Base-by-base conservation (phyloP, 306 rosid genomes). In the Citrullus amarus region DNA sequence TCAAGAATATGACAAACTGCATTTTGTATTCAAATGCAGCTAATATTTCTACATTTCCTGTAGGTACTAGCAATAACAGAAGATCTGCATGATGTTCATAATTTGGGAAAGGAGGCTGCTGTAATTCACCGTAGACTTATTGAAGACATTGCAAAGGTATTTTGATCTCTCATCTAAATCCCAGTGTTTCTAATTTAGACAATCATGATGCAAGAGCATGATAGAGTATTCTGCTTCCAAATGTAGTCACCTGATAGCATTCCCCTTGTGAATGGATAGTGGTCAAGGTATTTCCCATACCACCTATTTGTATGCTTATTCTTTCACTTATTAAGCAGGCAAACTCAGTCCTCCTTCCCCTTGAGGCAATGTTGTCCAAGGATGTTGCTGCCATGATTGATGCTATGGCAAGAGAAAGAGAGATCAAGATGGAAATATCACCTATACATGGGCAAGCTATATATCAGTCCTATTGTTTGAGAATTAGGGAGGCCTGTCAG, bases 401-500 rank as follows among this genome's bases (percentile, higher is more conserved):
- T 76, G 89, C 96, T 80, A 85, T 93, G 71, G 84, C 87, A 18
- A 85, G 87, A 88, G 98, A 87, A 79, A 88, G 88, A 69, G 97
- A 93, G 82, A 88, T 80, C 80, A 93, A 87, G 81, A 86, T 83
- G 88, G 98, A 92, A 85, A 88, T 93, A 83, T 89, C 96, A 68
- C 90, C 86, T 38, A 89, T 93, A 72, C 98, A 93, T 85, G 98
- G 98, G 36, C 98, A 93, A 88, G 98, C 98, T 80, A 93, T 93
- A 79, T 89, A 93, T 82, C 97, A 93, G 82, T 91, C 98, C 57
- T 93, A 93, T 83, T 81, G 85, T 88, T 80, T 84, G 68, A 90
- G 89, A 87, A 88, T 90, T 76, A 90, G 89, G 83, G 98, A 93
- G 80, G 92, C 94, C 70, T 89, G 85, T 83, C 93, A 88, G 86